phyloP scores from a whole-genome alignment of 2,329 filamentous ascomycete genomes.

The Alternaria sp. region DNA sequence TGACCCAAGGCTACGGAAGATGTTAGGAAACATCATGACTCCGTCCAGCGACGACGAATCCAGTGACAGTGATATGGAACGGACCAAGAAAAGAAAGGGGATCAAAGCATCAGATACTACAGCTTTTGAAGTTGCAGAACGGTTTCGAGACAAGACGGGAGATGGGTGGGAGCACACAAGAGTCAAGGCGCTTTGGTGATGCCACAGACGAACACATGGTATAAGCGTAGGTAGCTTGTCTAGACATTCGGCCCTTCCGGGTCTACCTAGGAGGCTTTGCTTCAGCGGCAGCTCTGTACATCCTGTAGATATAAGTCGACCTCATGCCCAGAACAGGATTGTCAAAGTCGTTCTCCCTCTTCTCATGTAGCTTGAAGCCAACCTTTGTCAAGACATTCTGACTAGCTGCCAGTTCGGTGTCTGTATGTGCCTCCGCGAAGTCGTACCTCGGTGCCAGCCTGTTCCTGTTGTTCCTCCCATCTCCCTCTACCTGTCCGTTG shows the following conservation, averaged over 20 bases:
- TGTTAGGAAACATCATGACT: neutral
- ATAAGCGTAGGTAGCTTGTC: too few relatives aligned
- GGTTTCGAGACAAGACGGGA: neutral
- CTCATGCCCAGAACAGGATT: slow-evolving; percentile 44
- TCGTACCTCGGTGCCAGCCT: slow-evolving; percentile 12
- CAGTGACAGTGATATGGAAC: slow-evolving; percentile 10
- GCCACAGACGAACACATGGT: neutral
- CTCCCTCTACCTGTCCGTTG: neutral
- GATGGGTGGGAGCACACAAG: neutral
- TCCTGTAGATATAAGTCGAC: slow-evolving; percentile 47
- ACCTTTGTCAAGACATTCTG: slow-evolving; percentile 63
- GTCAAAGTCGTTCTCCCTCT: slow-evolving; percentile 50
- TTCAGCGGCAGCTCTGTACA: slow-evolving; percentile 26
- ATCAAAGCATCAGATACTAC: slow-evolving; percentile 1
- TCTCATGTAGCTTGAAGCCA: slow-evolving; percentile 60
- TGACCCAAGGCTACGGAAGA: slow-evolving; percentile 5
- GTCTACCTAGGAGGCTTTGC: neutral
- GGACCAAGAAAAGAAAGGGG: slow-evolving; percentile 12
- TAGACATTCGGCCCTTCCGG: neutral
- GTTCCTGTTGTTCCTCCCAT: neutral
- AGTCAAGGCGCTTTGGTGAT: neutral
- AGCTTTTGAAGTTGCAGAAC: slow-evolving; percentile 1
- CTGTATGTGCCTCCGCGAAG: slow-evolving; percentile 55
- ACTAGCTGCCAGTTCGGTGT: slow-evolving; percentile 60
- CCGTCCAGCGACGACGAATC: neutral